phyloP scores from a whole-genome alignment of 768 basidiomycete genomes.

The Rhizopogon roseolus region DNA sequence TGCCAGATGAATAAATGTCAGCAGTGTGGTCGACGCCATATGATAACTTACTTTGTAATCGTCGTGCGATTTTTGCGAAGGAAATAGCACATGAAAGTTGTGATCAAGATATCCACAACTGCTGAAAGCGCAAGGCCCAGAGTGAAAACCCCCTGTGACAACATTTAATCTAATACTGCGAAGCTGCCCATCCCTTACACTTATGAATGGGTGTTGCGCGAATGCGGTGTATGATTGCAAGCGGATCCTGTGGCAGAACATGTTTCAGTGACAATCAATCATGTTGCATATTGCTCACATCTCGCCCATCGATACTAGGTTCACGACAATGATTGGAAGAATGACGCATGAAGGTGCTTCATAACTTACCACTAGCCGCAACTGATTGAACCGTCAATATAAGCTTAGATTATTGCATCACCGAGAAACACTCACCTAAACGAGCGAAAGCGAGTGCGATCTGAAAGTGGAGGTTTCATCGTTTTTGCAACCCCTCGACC shows the following conservation, averaged over 20 bases:
- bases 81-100: conserved; percentile 36
- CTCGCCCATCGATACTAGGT: conserved; percentile 15
- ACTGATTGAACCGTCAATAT: conserved; percentile 3
- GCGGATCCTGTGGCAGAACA: conserved; percentile 7
- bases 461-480: conserved; percentile 1
- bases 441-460: conserved; percentile 12
- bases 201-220: conserved; percentile 5
- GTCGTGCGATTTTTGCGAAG: conserved; percentile 33
- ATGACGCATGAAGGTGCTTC: neutral
- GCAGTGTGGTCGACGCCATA: neutral
- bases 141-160: conserved; percentile 39
- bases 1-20: conserved; percentile 1
- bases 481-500: neutral
- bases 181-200: conserved; percentile 1
- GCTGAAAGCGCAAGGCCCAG: conserved; percentile 41
- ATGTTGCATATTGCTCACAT: conserved; percentile 9
- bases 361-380: conserved; percentile 14
- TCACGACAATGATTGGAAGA: neutral
- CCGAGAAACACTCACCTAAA: conserved; percentile 7
- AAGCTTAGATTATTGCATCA: neutral
- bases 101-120: conserved; percentile 42
- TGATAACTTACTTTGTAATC: conserved; percentile 26
- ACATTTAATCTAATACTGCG: neutral
- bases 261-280: neutral
- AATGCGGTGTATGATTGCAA: conserved; percentile 8